Conservation (phyloP, 2,329 filamentous ascomycete species). For the Venturia effusa region DNA sequence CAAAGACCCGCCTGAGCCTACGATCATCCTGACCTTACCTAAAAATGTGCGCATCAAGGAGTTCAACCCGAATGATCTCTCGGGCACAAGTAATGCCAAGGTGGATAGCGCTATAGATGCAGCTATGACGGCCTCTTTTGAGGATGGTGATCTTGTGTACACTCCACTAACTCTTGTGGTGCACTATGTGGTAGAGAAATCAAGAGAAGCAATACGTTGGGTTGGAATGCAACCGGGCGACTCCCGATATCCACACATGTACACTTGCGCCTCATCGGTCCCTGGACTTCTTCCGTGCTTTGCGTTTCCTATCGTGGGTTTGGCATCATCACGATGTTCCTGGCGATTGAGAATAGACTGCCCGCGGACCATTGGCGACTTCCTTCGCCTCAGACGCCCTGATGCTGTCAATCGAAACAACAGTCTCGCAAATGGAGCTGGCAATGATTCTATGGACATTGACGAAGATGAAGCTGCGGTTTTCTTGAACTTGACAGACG, state of each 20-base stretch:
- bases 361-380: constrained; percentile 77
- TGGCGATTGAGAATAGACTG: constrained; percentile 87
- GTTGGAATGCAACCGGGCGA: constrained; percentile 75
- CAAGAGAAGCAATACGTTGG: constrained; percentile 84
- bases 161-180: constrained; percentile 34
- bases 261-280: constrained; percentile 70
- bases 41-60: constrained; percentile 51
- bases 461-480: not conserved
- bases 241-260: constrained; percentile 78
- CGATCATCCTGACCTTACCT: constrained; percentile 49
- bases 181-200: constrained; percentile 64
- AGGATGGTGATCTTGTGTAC: not conserved
- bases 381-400: constrained; percentile 16
- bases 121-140: constrained; percentile 1
- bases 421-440: constrained; percentile 17
- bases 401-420: not conserved
- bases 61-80: constrained; percentile 32
- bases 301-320: constrained; percentile 89
- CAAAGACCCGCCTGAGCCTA: constrained; percentile 41
- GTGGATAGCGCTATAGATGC: not conserved
- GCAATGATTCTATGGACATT: constrained; percentile 25
- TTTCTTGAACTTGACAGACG: constrained; percentile 30
- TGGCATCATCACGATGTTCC: constrained; percentile 65
- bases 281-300: constrained; percentile 65
- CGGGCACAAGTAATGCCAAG: not conserved